These are phyloP conservation scores for Niebla homalea DNA, from an alignment of 495 filamentous ascomycete species.

Conservation along the genomic window DNA sequence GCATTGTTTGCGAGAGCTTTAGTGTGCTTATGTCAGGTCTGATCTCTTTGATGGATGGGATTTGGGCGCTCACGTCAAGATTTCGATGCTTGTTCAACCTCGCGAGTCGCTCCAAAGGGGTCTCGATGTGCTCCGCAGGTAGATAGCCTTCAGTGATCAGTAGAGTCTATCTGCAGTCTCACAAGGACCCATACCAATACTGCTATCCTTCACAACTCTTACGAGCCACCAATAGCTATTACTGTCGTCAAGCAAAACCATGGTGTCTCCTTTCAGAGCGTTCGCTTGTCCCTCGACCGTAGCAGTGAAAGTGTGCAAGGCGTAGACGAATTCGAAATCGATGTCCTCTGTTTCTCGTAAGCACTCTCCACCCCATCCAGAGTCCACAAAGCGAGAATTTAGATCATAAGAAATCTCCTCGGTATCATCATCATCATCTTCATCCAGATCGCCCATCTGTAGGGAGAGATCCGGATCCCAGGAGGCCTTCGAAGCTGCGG, in stretches of 20 bases:
- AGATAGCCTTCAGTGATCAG: constrained; percentile 59
- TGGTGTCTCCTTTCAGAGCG: constrained; percentile 95
- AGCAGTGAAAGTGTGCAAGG: constrained; percentile 91
- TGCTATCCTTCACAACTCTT: constrained; percentile 89
- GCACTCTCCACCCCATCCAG: constrained; percentile 62
- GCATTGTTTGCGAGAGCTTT: constrained; percentile 84
- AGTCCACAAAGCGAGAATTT: constrained; percentile 48
- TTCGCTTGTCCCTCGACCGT: constrained; percentile 98
- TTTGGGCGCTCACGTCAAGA: constrained; percentile 60
- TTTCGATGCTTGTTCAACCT: constrained; percentile 96
- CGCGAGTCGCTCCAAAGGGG: constrained; percentile 85
- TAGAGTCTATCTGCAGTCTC: background rate
- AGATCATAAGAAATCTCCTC: constrained; percentile 32
- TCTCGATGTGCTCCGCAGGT: constrained; percentile 97
- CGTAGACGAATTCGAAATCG: constrained; percentile 99
- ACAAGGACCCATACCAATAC: constrained; percentile 59
- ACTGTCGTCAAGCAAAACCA: constrained; percentile 99
- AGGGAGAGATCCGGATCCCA: constrained; percentile 10
- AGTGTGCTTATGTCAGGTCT: background rate
- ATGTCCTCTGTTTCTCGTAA: constrained; percentile 88
- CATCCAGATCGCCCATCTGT: constrained; percentile 15
- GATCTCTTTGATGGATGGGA: background rate
- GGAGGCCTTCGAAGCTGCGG: constrained; percentile 3
- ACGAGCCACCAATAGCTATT: constrained; percentile 99
- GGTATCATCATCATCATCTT: constrained; percentile 38